Base-by-base conservation (phyloP, 345 rosid species). In the Citrus medica region DNA sequence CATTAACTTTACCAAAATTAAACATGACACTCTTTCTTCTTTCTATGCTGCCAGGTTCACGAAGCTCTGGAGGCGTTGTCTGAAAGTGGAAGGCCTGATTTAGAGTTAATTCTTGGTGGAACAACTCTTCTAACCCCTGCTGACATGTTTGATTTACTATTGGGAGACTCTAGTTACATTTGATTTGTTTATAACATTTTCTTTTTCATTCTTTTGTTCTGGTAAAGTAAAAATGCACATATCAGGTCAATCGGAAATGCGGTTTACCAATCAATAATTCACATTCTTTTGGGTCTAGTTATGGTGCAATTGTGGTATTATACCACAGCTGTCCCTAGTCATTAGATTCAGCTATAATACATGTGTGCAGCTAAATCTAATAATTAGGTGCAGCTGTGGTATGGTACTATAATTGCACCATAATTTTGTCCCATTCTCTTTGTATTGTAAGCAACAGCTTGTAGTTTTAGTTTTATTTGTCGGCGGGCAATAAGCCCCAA, bases 91-190 rank as follows among this genome's bases (percentile, higher is more conserved):
- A 90, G 93, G 85, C 97, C 98, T 2, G 97, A 95, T 67, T 71
- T 90, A 61, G 92, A 89, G 63, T 63, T 92, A 84, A 84, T 93
- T 76, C 81, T 88, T 28, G 99, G 99, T 9, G 99, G 99, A 84
- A 93, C 99, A 30, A 93, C 97, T n/a, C 89, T 95, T 76, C 86
- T 95, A 58, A 91, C 94, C 16, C 97, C 99, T 9, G 89, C 85
- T 40, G 87, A 88, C 87, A 93, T 93, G 99, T 85, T 95, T 79
- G 97, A 90, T 81, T 78, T 90, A 73, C 85, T 95, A 27, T 40
- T 92, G 71, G 97, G 97, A 42, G 80, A 88, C 30, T 87, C 85
- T 22, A 90, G 94, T 82, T 85, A 80, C 78, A 82, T 86, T 40
- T 93, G 87, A 92, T 76, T 30, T 67, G 28, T 48, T 0, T 61